A percentile compares a stretch with the other conserved stretches of the same genome.
Conservation (phyloP, 129 eudicot species). For the Chrysanthemum makinoi region DNA sequence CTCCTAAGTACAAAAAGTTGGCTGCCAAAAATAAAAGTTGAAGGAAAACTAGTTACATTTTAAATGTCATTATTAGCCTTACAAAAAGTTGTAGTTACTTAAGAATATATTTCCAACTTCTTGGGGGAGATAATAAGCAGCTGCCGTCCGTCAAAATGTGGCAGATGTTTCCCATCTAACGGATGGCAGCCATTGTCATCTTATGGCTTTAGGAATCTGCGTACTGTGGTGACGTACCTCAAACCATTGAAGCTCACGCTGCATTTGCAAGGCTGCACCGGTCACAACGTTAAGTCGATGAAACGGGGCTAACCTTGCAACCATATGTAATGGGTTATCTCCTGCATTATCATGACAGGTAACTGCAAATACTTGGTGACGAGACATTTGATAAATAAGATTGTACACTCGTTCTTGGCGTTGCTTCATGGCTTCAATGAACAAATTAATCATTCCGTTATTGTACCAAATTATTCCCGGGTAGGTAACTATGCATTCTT, state of each 20-base stretch:
- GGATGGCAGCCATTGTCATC: background rate
- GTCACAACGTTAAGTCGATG: slow-evolving; percentile 33
- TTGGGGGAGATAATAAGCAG: too few relatives aligned
- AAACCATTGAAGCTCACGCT: slow-evolving; percentile 21
- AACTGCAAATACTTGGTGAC: background rate
- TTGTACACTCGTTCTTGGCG: slow-evolving; percentile 2
- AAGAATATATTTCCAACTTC: too few relatives aligned
- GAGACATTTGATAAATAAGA: background rate
- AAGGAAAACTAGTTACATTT: too few relatives aligned
- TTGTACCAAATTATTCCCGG: background rate
- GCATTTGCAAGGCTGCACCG: slow-evolving; percentile 48
- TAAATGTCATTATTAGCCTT: too few relatives aligned
- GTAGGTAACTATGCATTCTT: background rate
- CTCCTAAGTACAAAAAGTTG: too few relatives aligned
- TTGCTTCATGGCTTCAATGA: background rate
- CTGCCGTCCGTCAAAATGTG: too few relatives aligned
- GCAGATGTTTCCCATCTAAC: too few relatives aligned
- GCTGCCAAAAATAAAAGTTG: too few relatives aligned
- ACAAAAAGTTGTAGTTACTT: too few relatives aligned
- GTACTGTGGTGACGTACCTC: background rate
- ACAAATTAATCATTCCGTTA: background rate
- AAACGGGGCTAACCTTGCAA: slow-evolving; percentile 35
- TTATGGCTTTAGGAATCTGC: too few relatives aligned
- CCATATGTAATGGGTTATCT: slow-evolving; percentile 28
- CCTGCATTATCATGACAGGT: background rate